These are phyloP conservation scores for Escovopsis sp. DNA, from an alignment of 2,329 filamentous ascomycete genomes.

Conservation along the genomic window DNA sequence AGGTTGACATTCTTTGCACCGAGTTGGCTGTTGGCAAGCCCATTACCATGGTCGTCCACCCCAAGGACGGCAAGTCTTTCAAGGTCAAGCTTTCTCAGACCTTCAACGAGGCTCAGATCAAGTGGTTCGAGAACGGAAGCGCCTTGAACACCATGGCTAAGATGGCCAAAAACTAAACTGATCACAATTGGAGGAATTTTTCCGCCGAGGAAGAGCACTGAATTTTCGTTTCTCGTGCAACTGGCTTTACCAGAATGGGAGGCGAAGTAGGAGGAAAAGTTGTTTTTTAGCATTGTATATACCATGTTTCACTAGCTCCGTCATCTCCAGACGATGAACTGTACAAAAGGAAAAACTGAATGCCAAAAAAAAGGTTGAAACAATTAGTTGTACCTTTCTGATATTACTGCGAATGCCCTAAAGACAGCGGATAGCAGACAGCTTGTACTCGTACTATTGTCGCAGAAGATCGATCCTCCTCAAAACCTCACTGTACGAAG, in stretches of 20 bases:
- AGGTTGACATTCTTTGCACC: constrained; percentile 74
- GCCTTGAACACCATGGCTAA: constrained; percentile 99
- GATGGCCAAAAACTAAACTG: constrained; percentile 23
- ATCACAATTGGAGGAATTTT: background rate
- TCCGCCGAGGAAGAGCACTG: background rate
- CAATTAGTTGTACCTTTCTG: too few species aligned
- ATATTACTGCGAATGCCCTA: too few species aligned
- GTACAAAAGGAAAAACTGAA: background rate
- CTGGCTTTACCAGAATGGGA: background rate
- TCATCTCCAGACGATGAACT: background rate
- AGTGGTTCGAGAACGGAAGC: constrained; percentile 98
- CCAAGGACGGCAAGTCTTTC: constrained; percentile 68
- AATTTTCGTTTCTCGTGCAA: background rate
- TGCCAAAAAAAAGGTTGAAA: too few species aligned
- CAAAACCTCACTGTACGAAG: too few species aligned
- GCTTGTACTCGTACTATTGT: too few species aligned
- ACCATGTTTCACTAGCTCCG: constrained; percentile 1
- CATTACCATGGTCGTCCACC: constrained; percentile 81
- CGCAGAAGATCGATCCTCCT: too few species aligned
- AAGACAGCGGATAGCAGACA: too few species aligned
- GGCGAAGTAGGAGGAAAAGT: background rate
- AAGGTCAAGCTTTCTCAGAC: constrained; percentile 82
- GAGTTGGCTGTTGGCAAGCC: constrained; percentile 87
- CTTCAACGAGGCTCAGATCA: constrained; percentile 94
- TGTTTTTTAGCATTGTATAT: background rate